phyloP scores from a whole-genome alignment of 768 basidiomycete species.

The Boletus speciosus region DNA sequence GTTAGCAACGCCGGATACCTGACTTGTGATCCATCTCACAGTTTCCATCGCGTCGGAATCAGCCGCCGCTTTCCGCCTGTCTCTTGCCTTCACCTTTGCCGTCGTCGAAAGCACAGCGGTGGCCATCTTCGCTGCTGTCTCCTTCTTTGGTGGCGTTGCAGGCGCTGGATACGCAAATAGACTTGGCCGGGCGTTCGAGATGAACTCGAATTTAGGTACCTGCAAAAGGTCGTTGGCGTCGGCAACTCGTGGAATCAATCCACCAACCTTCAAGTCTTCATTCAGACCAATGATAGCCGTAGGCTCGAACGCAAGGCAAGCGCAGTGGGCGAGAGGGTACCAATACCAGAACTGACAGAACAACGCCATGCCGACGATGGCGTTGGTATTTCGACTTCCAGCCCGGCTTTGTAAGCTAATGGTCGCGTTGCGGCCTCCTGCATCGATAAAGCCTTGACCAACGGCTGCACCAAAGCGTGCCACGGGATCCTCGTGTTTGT shows the following conservation, averaged over 20 bases:
- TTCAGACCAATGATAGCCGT: slow-evolving; percentile 93
- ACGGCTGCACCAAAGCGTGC: slow-evolving; percentile 96
- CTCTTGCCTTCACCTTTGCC: slow-evolving; percentile 92
- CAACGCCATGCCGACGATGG: slow-evolving; percentile 96
- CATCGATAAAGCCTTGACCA: slow-evolving; percentile 96
- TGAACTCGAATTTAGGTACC: slow-evolving; percentile 92
- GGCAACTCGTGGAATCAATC: not conserved
- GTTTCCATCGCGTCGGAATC: slow-evolving; percentile 82
- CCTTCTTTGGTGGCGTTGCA: slow-evolving; percentile 88
- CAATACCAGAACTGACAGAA: slow-evolving; percentile 99
- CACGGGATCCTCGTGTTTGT: slow-evolving; percentile 99
- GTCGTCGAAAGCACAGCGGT: slow-evolving; percentile 96
- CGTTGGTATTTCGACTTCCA: slow-evolving; percentile 88
- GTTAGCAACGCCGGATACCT: slow-evolving; percentile 12
- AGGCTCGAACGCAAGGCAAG: slow-evolving; percentile 89
- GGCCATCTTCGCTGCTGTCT: slow-evolving; percentile 86
- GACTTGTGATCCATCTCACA: slow-evolving; percentile 42
- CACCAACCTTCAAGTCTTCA: slow-evolving; percentile 72
- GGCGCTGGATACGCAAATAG: slow-evolving; percentile 88
- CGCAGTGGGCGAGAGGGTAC: slow-evolving; percentile 96
- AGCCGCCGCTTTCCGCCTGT: slow-evolving; percentile 85
- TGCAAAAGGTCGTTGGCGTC: slow-evolving; percentile 29
- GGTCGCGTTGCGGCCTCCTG: slow-evolving; percentile 94
- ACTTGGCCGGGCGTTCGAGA: slow-evolving; percentile 87
- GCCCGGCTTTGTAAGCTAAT: slow-evolving; percentile 92